phyloP scores from a whole-genome alignment of 129 eudicot species.

The Dittrichia graveolens region DNA sequence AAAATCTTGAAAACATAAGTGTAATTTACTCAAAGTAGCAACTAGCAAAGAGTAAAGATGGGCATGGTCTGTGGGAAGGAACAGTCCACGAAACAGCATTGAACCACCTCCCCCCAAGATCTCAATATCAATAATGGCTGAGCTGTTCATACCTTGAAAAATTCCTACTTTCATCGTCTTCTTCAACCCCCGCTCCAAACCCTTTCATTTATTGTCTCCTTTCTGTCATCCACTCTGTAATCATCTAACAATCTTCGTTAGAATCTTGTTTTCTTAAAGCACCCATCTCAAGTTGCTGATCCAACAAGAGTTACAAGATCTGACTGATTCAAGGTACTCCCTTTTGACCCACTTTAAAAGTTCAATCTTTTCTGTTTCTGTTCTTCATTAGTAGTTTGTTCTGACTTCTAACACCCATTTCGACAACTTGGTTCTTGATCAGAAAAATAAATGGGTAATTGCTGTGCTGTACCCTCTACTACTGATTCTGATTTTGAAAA shows the following conservation, averaged over 20 bases:
- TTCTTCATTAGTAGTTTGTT: background rate
- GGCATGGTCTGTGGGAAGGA: slow-evolving; percentile 18
- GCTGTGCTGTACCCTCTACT: slow-evolving; percentile 66
- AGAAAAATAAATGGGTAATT: slow-evolving; percentile 63
- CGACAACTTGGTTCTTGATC: background rate
- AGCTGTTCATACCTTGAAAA: slow-evolving; percentile 37
- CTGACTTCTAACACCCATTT: slow-evolving; percentile 16
- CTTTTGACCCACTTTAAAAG: slow-evolving; percentile 24
- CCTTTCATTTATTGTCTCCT: slow-evolving; percentile 9
- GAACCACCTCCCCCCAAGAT: slow-evolving; percentile 1
- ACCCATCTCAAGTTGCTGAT: slow-evolving; percentile 2
- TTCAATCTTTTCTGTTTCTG: too few species aligned
- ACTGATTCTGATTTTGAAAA: slow-evolving; percentile 44
- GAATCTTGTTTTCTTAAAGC: slow-evolving; percentile 4
- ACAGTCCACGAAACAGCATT: slow-evolving; percentile 45
- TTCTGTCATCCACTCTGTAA: background rate
- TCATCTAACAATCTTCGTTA: slow-evolving; percentile 9
- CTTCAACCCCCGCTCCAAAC: slow-evolving; percentile 22
- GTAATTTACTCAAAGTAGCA: slow-evolving; percentile 26
- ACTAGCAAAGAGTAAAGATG: background rate
- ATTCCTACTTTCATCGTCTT: slow-evolving; percentile 45
- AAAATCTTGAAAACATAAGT: slow-evolving; percentile 14
- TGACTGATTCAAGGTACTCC: background rate
- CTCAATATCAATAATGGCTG: slow-evolving; percentile 25
- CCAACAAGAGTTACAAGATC: slow-evolving; percentile 23